Evolutionary conservation across 805 yeast genomes (phyloP).

Genomic region (Metschnikowia kunwiensis): DNA sequence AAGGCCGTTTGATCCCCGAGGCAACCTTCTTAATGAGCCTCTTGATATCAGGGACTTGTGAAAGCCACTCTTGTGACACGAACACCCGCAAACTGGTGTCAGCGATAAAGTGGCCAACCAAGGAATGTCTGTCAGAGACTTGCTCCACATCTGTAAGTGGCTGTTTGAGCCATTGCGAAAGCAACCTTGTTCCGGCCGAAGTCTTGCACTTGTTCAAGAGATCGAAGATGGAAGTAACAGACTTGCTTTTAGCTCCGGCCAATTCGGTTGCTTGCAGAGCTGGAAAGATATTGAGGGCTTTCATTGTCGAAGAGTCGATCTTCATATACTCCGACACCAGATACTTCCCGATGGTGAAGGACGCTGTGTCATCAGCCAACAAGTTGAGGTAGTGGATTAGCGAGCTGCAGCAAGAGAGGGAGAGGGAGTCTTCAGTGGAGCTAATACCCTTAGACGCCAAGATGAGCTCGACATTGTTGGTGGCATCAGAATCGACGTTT

Average conservation of each 20-base stretch:
- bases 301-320: constrained; percentile 84
- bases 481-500: constrained; percentile 27
- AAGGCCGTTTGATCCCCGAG: constrained; percentile 27
- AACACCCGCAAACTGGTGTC: constrained; percentile 64
- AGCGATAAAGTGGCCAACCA: constrained; percentile 73
- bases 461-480: constrained; percentile 35
- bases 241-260: constrained; percentile 22
- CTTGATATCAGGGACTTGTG: constrained; percentile 78
- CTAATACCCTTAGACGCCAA: constrained; percentile 54
- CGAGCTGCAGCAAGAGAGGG: constrained; percentile 66
- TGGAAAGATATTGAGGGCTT: constrained; percentile 85
- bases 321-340: constrained; percentile 81
- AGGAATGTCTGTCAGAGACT: constrained; percentile 64
- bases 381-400: constrained; percentile 66
- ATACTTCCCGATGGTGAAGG: constrained; percentile 61
- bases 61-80: constrained; percentile 63
- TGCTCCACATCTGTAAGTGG: constrained; percentile 68
- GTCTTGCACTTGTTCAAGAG: constrained; percentile 86
- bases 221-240: constrained; percentile 63
- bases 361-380: constrained; percentile 54
- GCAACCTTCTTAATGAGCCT: constrained; percentile 67
- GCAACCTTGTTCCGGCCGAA: constrained; percentile 79
- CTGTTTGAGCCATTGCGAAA: constrained; percentile 94
- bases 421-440: constrained; percentile 43
- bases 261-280: constrained; percentile 13